Base-by-base conservation (phyloP, 768 basidiomycete genomes). In the Asterophora parasitica region DNA sequence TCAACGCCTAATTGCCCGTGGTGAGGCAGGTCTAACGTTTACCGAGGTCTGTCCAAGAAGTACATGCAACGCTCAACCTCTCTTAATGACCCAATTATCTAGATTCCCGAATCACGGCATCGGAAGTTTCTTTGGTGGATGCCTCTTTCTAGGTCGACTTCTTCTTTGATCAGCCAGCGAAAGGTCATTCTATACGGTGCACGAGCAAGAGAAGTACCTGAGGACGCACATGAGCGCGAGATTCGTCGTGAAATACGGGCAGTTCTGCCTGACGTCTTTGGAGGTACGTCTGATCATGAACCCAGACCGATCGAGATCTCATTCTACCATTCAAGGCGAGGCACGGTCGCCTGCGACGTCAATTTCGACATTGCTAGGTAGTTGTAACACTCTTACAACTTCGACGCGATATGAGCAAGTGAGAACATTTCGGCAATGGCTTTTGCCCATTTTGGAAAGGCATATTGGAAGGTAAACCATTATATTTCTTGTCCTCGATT, bases 1-100 rank as follows among this genome's bases (percentile, higher is more conserved):
- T 32, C 86, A 89, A 57, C 78, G 87, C 34, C 71, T 92, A n/a
- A 80, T 92, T 46, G 88, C 88, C 4, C 77, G 90, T 13, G 83
- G 86, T 7, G 89, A 91, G 60, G 56, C 64, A 0, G 85, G 82
- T 7, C 62, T 89, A 30, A 74, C 75, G 3, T 72, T 61, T 52
- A 62, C 64, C 12, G 76, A 82, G 64, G 85, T 84, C 56, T 28
- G 74, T 54, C 43, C 23, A 23, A 15, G 28, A 31, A 30, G n/a
- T 20, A 4, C 23, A 9, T 28, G 20, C 41, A 40, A 8, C 9
- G 2, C 45, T 34, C 50, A 54, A 58, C 38, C 45, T 26, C n/a
- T 13, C 44, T 42, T 6, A 28, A 43, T 27, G 38, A n/a, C n/a
- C n/a, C n/a, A n/a, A n/a, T n/a, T 50, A 4, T 26, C 6, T 50